A percentile compares a stretch with the other conserved stretches of the same genome.
These are phyloP conservation scores for Gymnopilus dilepis DNA, from an alignment of 768 basidiomycete species.

Conservation along the genomic window DNA sequence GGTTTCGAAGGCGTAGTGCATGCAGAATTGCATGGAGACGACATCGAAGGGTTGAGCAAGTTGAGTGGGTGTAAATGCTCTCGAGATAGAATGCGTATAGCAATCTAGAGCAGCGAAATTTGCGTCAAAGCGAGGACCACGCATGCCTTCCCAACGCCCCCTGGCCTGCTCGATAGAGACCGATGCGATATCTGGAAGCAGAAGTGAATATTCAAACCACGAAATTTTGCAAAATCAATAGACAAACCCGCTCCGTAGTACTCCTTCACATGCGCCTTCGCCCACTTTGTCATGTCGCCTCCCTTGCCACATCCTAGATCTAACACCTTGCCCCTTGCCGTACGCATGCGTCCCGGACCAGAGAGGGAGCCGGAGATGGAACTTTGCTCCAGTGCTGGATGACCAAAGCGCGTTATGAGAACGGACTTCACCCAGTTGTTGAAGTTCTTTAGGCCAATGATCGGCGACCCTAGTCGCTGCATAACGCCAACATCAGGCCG, in stretches of 20 bases:
- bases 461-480: conserved; percentile 87
- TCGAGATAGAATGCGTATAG: conserved; percentile 74
- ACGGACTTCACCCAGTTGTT: conserved; percentile 99
- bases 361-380: conserved; percentile 29
- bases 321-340: conserved; percentile 74
- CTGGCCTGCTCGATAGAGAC: conserved; percentile 91
- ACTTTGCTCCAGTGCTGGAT: conserved; percentile 62
- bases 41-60: conserved; percentile 84
- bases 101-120: conserved; percentile 89
- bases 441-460: conserved; percentile 95
- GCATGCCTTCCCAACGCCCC: conserved; percentile 62
- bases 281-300: conserved; percentile 96
- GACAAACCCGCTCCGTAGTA: conserved; percentile 79
- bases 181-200: conserved; percentile 77
- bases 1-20: conserved; percentile 99
- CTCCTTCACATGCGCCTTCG: conserved; percentile 80
- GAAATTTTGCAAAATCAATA: not conserved
- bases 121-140: conserved; percentile 69
- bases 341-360: conserved; percentile 36
- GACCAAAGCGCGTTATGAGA: conserved; percentile 88
- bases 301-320: conserved; percentile 99
- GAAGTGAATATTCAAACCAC: conserved; percentile 4
- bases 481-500: conserved; percentile 90
- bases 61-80: conserved; percentile 65
- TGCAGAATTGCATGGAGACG: conserved; percentile 99